Evolutionary conservation across 2,329 filamentous ascomycete genomes (phyloP).

Genomic region (Pestalotiopsis fici): DNA sequence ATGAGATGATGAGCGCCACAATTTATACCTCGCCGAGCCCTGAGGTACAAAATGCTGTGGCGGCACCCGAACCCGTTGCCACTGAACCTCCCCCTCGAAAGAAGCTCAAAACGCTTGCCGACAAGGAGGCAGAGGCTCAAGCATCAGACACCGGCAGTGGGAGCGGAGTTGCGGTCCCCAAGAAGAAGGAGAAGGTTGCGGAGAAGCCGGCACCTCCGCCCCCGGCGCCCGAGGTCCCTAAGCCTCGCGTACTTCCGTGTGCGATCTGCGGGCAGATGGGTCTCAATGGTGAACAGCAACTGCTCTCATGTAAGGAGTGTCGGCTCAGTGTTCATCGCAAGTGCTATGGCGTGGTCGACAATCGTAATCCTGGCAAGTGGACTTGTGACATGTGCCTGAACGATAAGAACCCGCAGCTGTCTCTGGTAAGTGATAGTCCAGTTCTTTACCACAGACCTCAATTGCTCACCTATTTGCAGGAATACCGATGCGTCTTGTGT

Average conservation of each 20-base stretch:
- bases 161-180: conserved; percentile 37
- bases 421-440: conserved; percentile 65
- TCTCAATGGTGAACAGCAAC: conserved; percentile 64
- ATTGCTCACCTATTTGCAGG: conserved; percentile 44
- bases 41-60: conserved; percentile 28
- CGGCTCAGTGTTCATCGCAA: conserved; percentile 86
- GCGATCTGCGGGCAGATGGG: conserved; percentile 80
- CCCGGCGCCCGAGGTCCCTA: conserved; percentile 73
- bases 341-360: conserved; percentile 84
- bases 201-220: conserved; percentile 63
- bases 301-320: conserved; percentile 83
- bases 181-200: conserved; percentile 62
- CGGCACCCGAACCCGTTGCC: conserved; percentile 27
- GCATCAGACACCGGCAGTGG: conserved; percentile 48
- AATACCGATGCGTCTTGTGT: conserved; percentile 92
- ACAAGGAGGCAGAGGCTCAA: conserved; percentile 51
- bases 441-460: neutral
- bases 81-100: conserved; percentile 60
- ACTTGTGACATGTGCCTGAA: conserved; percentile 95
- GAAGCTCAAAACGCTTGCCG: conserved; percentile 60
- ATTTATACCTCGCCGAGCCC: conserved; percentile 37
- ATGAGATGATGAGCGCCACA: conserved; percentile 57
- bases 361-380: conserved; percentile 78
- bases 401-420: conserved; percentile 87
- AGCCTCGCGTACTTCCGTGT: conserved; percentile 78